Percentiles rank a stretch among this genome's conserved stretches.
Conservation (phyloP, 768 basidiomycete species). For the Amanita pallidorosea region DNA sequence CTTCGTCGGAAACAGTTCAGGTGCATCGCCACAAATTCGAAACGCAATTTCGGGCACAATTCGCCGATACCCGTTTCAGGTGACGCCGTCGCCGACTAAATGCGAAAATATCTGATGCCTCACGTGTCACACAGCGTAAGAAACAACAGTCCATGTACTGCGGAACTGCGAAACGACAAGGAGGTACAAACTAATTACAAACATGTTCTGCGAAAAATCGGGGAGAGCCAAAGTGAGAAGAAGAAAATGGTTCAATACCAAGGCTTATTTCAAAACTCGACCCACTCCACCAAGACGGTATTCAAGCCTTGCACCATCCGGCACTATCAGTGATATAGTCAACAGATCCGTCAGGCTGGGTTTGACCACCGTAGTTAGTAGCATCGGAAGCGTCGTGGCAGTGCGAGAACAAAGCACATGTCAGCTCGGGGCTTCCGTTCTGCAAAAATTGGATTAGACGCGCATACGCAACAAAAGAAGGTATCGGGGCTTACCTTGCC, state of each 20-base stretch:
- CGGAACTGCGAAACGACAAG: no score
- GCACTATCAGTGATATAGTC: slow-evolving; percentile 30
- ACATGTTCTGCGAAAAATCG: no score
- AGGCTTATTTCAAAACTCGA: background rate
- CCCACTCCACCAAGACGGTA: background rate
- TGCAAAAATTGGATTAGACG: slow-evolving; percentile 7
- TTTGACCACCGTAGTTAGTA: slow-evolving; percentile 31
- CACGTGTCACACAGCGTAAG: no score
- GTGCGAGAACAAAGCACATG: slow-evolving; percentile 28
- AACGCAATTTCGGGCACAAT: no score
- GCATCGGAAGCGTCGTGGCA: slow-evolving; percentile 28
- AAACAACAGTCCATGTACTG: no score
- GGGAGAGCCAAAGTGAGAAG: background rate
- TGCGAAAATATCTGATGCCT: no score
- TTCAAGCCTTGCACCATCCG: slow-evolving; percentile 27
- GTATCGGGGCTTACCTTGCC: slow-evolving; percentile 21
- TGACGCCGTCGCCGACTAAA: no score
- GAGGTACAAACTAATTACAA: no score
- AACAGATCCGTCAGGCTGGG: slow-evolving; percentile 28
- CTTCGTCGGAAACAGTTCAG: no score
- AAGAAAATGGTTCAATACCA: background rate
- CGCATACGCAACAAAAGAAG: background rate
- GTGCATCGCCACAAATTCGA: no score
- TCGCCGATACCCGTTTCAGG: no score
- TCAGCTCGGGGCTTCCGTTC: slow-evolving; percentile 31